A percentile compares a stretch with the other conserved stretches of the same genome.
Evolutionary conservation across 371 early-diverging fungal genomes (phyloP).

Genomic region (Umbelopsis sp.): DNA sequence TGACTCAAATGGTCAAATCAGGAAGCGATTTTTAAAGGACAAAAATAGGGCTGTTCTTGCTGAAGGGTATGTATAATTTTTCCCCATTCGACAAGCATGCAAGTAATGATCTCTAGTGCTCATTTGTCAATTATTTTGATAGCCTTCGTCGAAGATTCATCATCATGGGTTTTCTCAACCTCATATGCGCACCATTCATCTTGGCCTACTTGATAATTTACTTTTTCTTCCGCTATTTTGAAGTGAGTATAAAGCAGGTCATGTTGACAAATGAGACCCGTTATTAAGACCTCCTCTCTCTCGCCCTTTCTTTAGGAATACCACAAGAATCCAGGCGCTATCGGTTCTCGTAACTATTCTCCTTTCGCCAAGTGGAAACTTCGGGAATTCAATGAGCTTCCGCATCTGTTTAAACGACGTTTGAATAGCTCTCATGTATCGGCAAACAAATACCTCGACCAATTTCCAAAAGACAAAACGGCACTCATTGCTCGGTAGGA

Average conservation of each 20-base stretch:
- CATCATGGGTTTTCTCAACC: constrained; percentile 85
- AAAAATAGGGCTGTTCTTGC: constrained; percentile 63
- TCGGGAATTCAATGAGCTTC: constrained; percentile 96
- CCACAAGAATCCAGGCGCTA: constrained; percentile 83
- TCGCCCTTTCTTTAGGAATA: constrained; percentile 63
- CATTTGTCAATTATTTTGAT: neutral
- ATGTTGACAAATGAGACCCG: neutral
- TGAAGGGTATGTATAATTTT: constrained; percentile 50
- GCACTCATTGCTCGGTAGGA: constrained; percentile 75
- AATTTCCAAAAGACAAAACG: constrained; percentile 87
- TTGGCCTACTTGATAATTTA: constrained; percentile 79
- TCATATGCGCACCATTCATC: constrained; percentile 88
- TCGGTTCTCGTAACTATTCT: constrained; percentile 84
- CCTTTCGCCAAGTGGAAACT: constrained; percentile 91
- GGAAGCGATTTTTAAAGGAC: constrained; percentile 77
- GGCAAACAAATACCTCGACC: constrained; percentile 84
- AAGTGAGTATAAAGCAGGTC: constrained; percentile 55
- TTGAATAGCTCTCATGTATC: constrained; percentile 70
- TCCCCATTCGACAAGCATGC: neutral
- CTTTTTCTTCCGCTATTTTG: constrained; percentile 94
- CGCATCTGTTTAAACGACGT: constrained; percentile 84
- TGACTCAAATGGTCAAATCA: constrained; percentile 81
- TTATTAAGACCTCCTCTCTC: neutral
- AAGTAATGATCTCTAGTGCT: neutral
- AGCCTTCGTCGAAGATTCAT: constrained; percentile 83